Percentiles rank a stretch among this genome's conserved stretches.
phyloP scores from a whole-genome alignment of 768 basidiomycete genomes.

The Agaricus subrufescens region DNA sequence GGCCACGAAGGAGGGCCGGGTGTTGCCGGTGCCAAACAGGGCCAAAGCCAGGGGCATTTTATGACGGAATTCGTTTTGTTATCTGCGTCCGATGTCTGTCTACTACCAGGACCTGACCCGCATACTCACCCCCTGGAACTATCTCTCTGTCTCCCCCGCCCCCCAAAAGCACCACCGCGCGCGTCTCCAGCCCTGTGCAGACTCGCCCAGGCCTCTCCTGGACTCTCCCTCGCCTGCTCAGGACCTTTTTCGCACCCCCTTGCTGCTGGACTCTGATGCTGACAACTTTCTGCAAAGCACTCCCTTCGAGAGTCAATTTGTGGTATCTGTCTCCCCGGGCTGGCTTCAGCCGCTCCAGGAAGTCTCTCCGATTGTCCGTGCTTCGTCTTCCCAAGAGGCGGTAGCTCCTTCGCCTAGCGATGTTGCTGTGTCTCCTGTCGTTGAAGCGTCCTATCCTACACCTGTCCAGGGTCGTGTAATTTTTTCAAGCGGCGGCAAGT shows the following conservation, averaged over 20 bases:
- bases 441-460: background rate
- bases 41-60: conserved; percentile 1
- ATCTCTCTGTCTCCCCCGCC: conserved; percentile 2
- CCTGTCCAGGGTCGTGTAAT: background rate
- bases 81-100: conserved; percentile 4
- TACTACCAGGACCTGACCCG: conserved; percentile 1
- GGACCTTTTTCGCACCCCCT: conserved; percentile 4
- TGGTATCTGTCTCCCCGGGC: conserved; percentile 12
- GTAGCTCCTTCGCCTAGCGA: background rate
- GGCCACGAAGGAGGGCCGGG: background rate
- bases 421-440: background rate
- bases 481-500: background rate
- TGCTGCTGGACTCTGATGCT: conserved; percentile 2
- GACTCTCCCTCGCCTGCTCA: conserved; percentile 21
- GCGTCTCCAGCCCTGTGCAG: conserved; percentile 20
- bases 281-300: conserved; percentile 11
- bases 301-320: conserved; percentile 15
- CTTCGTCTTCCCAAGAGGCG: conserved; percentile 9
- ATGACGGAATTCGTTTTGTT: background rate
- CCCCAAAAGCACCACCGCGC: conserved; percentile 16
- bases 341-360: conserved; percentile 19
- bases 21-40: background rate
- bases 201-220: conserved; percentile 20
- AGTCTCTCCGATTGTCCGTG: conserved; percentile 26
- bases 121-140: conserved; percentile 9